Conservation (phyloP, 805 yeast species). For the Candida piceae region DNA sequence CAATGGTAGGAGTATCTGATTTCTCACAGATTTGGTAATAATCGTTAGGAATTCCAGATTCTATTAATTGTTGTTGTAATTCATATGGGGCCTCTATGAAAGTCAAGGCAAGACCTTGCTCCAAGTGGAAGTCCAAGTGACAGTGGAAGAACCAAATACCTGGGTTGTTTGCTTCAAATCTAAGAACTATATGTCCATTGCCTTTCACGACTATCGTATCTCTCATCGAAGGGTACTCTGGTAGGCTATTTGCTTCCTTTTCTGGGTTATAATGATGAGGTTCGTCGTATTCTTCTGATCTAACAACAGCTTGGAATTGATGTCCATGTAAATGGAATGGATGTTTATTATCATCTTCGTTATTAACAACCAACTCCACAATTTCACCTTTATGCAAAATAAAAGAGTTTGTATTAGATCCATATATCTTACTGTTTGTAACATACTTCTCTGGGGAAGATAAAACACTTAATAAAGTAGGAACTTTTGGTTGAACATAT, state of each 20-base stretch:
- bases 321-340: conserved; percentile 97
- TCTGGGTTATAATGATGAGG: conserved; percentile 51
- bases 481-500: conserved; percentile 63
- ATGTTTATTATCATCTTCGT: conserved; percentile 83
- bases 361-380: conserved; percentile 73
- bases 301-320: conserved; percentile 73
- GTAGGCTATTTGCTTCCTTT: conserved; percentile 37
- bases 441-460: conserved; percentile 52
- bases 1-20: conserved; percentile 42
- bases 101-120: conserved; percentile 72
- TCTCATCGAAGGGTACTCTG: conserved; percentile 58
- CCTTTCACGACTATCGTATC: conserved; percentile 69
- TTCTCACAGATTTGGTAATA: conserved; percentile 46
- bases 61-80: conserved; percentile 36
- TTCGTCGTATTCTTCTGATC: conserved; percentile 53
- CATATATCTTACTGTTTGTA: conserved; percentile 59
- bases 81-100: conserved; percentile 66
- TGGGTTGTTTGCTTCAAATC: conserved; percentile 82
- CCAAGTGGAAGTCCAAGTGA: conserved; percentile 82
- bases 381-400: conserved; percentile 57
- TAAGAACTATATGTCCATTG: conserved; percentile 60
- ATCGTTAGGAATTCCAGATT: conserved; percentile 36
- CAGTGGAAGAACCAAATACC: conserved; percentile 96
- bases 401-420: conserved; percentile 61
- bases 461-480: conserved; percentile 60